Percentiles rank a stretch among this genome's conserved stretches.
Conservation (phyloP, 176 grass and related monocot genomes). For the bread wheat (Triticum aestivum) region IWGSC_CS_RefSeq_v2.1 NC_057811.1:103760259-103760758, state of each 20-base stretch:
- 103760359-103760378: background rate
- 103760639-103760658: background rate
- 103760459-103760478: too few relatives aligned
- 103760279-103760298: background rate
- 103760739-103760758: background rate
- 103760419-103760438: background rate
- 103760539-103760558: background rate
- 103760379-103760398: background rate
- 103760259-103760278: background rate
- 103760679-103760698: too few relatives aligned
- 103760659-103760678: background rate
- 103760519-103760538: too few relatives aligned
- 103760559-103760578: too few relatives aligned
- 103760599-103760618: background rate
- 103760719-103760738: background rate
- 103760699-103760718: background rate
- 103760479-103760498: background rate
- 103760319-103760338: background rate
- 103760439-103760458: too few relatives aligned
- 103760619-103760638: background rate
- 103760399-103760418: background rate
- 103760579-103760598: background rate
- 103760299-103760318: background rate
- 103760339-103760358: background rate
- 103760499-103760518: background rate